Percentiles rank a stretch among this genome's conserved stretches.
Conservation (phyloP, 352 stramenopile genomes). For the Phytophthora chlamydospora region DNA sequence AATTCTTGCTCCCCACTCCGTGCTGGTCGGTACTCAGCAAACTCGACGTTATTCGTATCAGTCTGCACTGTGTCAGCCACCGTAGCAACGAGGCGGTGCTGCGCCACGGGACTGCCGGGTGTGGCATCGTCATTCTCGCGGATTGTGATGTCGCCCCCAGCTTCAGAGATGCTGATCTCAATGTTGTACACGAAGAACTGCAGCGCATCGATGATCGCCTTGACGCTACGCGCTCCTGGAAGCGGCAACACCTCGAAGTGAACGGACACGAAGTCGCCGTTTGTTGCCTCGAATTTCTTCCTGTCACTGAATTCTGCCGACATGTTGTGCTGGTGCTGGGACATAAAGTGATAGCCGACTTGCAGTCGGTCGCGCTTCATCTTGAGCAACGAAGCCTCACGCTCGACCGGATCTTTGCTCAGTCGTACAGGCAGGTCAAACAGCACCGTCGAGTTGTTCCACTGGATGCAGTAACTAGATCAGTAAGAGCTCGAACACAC, state of each 20-base stretch:
- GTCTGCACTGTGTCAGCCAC: slow-evolving; percentile 30
- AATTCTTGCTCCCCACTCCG: slow-evolving; percentile 18
- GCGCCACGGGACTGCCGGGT: slow-evolving; percentile 29
- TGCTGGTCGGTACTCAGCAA: slow-evolving; percentile 29
- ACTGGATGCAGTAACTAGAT: too few species aligned
- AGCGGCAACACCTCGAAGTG: slow-evolving; percentile 52
- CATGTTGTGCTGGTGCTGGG: slow-evolving; percentile 22
- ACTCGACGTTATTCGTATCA: slow-evolving; percentile 43
- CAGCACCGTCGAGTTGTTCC: slow-evolving; percentile 12
- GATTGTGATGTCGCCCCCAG: slow-evolving; percentile 46
- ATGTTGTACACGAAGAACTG: slow-evolving; percentile 50
- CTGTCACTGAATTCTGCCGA: slow-evolving; percentile 33
- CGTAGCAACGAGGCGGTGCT: slow-evolving; percentile 40
- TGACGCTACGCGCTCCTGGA: slow-evolving; percentile 20
- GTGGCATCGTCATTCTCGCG: slow-evolving; percentile 50
- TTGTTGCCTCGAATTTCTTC: slow-evolving; percentile 42
- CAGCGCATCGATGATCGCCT: slow-evolving; percentile 41
- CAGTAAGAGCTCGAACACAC: neutral
- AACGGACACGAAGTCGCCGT: slow-evolving; percentile 33
- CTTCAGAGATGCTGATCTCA: slow-evolving; percentile 50
- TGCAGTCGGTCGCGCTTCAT: slow-evolving; percentile 34
- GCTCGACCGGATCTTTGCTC: slow-evolving; percentile 11
- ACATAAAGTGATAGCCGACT: slow-evolving; percentile 27
- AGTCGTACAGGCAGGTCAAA: slow-evolving; percentile 25
- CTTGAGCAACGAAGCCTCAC: slow-evolving; percentile 10